These are phyloP conservation scores for Phytomonas francai DNA, from an alignment of 208 protist genomes.

Conservation along the genomic window DNA sequence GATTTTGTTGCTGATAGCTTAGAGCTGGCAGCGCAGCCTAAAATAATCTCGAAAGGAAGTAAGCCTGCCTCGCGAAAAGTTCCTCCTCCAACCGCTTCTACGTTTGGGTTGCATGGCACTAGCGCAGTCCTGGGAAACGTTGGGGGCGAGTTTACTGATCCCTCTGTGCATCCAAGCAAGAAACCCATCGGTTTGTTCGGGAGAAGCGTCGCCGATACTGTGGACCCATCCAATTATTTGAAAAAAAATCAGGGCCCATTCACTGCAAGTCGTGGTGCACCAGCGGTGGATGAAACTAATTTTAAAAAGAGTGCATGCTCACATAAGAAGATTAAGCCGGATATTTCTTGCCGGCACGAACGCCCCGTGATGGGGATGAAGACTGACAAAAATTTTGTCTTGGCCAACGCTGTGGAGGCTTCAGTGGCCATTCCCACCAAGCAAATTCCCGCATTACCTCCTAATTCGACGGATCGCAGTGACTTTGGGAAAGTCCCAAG, in stretches of 20 bases:
- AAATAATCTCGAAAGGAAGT: conserved; percentile 11
- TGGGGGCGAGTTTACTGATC: conserved; percentile 64
- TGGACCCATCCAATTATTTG: conserved; percentile 61
- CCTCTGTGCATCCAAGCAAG: conserved; percentile 70
- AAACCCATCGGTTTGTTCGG: conserved; percentile 80
- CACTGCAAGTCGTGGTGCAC: conserved; percentile 66
- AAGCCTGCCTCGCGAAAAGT: conserved; percentile 30
- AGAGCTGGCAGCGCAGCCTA: conserved; percentile 1
- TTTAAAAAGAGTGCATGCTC: conserved; percentile 70
- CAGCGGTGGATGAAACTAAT: conserved; percentile 56
- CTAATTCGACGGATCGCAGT: conserved; percentile 47
- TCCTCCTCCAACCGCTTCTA: conserved; percentile 76
- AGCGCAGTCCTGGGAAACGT: conserved; percentile 76
- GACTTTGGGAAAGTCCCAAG: conserved; percentile 87
- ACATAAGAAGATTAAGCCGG: conserved; percentile 43
- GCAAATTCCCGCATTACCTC: conserved; percentile 28
- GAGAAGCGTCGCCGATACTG: conserved; percentile 42
- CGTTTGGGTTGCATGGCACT: conserved; percentile 84
- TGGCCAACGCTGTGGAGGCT: conserved; percentile 92
- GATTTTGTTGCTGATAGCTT: conserved; percentile 53
- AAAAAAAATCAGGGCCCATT: conserved; percentile 70
- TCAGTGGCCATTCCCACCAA: conserved; percentile 83
- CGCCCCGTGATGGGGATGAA: conserved; percentile 90
- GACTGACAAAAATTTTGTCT: conserved; percentile 92
- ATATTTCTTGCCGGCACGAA: conserved; percentile 72